Evolutionary conservation across 1,284 basidiomycete species (phyloP), one percentile per base, ranked within the genome.

Genomic region (Tilletia horrida): DNA sequence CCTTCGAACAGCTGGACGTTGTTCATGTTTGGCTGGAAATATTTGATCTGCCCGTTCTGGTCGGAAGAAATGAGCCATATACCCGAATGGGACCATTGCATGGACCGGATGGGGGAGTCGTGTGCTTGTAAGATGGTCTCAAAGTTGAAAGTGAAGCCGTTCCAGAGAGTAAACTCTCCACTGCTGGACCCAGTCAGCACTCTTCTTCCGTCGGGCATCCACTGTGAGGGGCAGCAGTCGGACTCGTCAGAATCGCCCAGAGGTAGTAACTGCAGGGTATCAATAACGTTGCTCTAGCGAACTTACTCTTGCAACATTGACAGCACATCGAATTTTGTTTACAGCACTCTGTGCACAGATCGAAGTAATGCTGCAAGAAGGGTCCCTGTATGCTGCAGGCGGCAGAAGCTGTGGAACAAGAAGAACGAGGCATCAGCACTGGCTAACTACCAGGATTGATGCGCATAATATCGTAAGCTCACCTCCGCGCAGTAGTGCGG

Each of bases 111-210:
- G 23, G 93, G 91, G 9, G 90, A 89, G 81, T 98, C 95, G 84
- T 98, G 96, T 0, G 94, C 95, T 81, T 97, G 94, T 50, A 97
- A 87, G 77, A 98, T 97, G 0, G 95, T 97, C 83, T 98, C 95
- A 82, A 98, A 98, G 84, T 98, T 97, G 88, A 97, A 98, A 0
- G 95, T 97, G 40, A 96, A 86, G 21, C 94, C 95, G 78, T 98
- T 98, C 95, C 96, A 98, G 4, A 98, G 87, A 0, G 95, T 97
- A 83, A 98, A 97, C 83, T 98, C 95, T 66, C 96, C 96, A 73
- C 91, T 93, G 31, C 93, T 93, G 18, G 93, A 94, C 27, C 95
- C 95, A 0, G 96, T 98, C 55, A 98, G 84, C 31, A 97, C 86
- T 4, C 95, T 88, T 27, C 95, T 87, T 52, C 90, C 92, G 83